phyloP scores from a whole-genome alignment of 139 green algal species.

The Chlorella sp. region DNA sequence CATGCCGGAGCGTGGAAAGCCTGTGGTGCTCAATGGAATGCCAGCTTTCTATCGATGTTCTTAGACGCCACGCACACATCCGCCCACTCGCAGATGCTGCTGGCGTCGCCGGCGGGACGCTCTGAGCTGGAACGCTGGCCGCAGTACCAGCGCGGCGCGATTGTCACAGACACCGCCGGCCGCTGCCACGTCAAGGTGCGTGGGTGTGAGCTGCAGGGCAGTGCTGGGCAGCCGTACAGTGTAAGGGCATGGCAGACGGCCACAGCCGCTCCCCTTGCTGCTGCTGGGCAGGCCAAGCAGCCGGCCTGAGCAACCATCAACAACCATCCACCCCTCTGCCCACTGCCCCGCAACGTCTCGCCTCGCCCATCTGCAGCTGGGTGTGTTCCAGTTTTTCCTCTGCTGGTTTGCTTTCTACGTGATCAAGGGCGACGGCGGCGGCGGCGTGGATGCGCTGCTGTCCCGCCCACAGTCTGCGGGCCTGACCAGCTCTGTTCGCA shows the following conservation, averaged over 20 bases:
- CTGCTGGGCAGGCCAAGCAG: no score
- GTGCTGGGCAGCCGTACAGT: no score
- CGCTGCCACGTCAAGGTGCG: constrained; percentile 19
- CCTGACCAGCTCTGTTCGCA: constrained; percentile 39
- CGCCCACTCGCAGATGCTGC: constrained; percentile 54
- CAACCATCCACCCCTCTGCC: no score
- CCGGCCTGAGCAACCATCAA: no score
- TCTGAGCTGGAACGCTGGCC: constrained; percentile 73
- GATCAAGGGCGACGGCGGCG: constrained; percentile 61
- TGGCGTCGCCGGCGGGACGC: constrained; percentile 54
- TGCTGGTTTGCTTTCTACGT: constrained; percentile 89
- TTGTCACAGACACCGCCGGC: constrained; percentile 14
- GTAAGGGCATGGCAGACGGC: no score
- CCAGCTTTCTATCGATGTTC: no score
- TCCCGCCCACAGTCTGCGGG: constrained; percentile 3
- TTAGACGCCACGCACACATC: no score
- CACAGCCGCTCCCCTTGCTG: no score
- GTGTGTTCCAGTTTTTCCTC: constrained; percentile 80
- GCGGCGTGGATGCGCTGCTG: neutral
- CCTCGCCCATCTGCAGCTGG: constrained; percentile 51
- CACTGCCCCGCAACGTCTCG: no score
- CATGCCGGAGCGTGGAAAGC: no score
- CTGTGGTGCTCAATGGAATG: no score
- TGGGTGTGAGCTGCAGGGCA: no score
- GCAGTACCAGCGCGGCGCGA: constrained; percentile 69